Evolutionary conservation across 805 yeast species (phyloP), one percentile per base, ranked within the genome.

Genomic region (Metschnikowia amazonensis): DNA sequence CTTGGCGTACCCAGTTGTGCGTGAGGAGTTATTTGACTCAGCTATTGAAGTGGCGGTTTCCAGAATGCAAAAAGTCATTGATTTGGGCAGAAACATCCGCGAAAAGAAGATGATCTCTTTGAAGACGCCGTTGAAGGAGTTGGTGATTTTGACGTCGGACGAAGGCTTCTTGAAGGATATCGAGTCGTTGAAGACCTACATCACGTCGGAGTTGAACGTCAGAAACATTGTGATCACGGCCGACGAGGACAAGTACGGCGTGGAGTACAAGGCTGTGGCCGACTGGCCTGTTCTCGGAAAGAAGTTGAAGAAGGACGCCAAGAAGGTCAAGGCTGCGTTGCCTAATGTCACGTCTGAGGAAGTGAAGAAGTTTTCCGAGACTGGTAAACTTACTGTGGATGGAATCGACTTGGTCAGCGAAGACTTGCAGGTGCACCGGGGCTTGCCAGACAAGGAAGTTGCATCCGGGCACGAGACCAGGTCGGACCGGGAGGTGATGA

Each of bases 271-370:
- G 53, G 97, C 92, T 35, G 95, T 87, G 66, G 99, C 99, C 40
- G 99, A 94, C 74, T 94, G 99, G 99, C 96, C 98, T 47, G 88
- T 89, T 17, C 78, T 94, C 57, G 99, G 99, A 72, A 94, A 92
- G 78, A 94, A 94, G 71, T 80, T 94, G 69, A 92, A 89, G 81
- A 82, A 84, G 64, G 98, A 90, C 59, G 95, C 87, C 50, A 89
- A 86, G 72, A 84, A 81, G 66, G 99, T 94, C 49, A 95, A 92
- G 77, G 95, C 84, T 61, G 98, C 95, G 14, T 77, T 94, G 57
- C 98, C 97, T 52, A 62, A 62, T 8, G 79, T 94, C 42, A 71
- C 92, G 17, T 85, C 97, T 9, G 86, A 75, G 13, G 90, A 89
- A 47, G 97, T 94, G 42, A 87, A 86, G 68, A 63, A 70, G 27